phyloP scores from a whole-genome alignment of 1,284 basidiomycete species.

The Irpex sp. region DNA sequence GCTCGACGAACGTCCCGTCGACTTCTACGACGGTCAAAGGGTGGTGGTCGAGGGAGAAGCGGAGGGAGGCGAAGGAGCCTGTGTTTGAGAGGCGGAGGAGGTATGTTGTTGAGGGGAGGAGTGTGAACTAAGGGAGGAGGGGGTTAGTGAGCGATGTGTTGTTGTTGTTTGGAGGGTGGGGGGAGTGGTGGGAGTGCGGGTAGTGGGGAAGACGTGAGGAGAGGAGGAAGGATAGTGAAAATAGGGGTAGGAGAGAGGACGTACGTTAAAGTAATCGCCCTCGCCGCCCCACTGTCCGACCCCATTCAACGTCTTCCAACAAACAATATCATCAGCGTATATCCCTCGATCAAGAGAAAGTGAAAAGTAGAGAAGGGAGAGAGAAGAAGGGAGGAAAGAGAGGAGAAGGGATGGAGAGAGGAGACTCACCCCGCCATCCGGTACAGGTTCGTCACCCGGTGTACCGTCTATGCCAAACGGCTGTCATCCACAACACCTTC shows the following conservation, averaged over 20 bases:
- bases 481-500: slow-evolving; percentile 11
- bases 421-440: slow-evolving; percentile 27
- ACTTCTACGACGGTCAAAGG: slow-evolving; percentile 41
- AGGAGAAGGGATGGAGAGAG: too few species aligned
- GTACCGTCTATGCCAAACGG: slow-evolving; percentile 27
- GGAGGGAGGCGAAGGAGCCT: slow-evolving; percentile 38
- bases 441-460: slow-evolving; percentile 34
- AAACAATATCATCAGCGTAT: too few species aligned
- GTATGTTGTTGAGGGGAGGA: slow-evolving; percentile 29
- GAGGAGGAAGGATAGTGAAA: too few species aligned
- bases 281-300: slow-evolving; percentile 26
- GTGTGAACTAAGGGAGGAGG: slow-evolving; percentile 18
- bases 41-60: slow-evolving; percentile 40
- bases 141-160: not conserved
- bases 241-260: too few species aligned
- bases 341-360: too few species aligned
- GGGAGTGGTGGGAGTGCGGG: too few species aligned
- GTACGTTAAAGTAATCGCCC: slow-evolving; percentile 22
- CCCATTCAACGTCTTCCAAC: slow-evolving; percentile 28
- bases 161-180: not conserved
- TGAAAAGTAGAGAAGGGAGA: not conserved
- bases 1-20: slow-evolving; percentile 37
- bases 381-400: not conserved
- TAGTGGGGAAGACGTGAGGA: too few species aligned
- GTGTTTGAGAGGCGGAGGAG: slow-evolving; percentile 50